phyloP scores from a whole-genome alignment of 495 filamentous ascomycete genomes.

The Hypomontagnella monticulosa region DNA sequence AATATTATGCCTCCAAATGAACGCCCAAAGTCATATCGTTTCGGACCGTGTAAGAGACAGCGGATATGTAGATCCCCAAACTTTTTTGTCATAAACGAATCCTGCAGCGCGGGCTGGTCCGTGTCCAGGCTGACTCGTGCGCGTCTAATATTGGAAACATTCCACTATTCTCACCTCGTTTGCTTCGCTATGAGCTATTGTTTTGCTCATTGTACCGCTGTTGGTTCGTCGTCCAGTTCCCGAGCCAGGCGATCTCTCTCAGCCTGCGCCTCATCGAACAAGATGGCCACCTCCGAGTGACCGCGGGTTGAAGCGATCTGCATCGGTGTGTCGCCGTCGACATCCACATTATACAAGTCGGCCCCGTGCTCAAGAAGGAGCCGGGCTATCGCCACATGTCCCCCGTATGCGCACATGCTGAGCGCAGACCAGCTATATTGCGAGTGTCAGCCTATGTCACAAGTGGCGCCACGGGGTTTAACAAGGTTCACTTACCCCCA shows the following conservation, averaged over 20 bases:
- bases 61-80: too few species aligned
- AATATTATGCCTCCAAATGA: not conserved
- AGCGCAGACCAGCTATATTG: constrained; percentile 39
- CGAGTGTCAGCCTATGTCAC: constrained; percentile 12
- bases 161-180: too few species aligned
- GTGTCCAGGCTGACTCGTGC: too few species aligned
- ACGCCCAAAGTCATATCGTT: not conserved
- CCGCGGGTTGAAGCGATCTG: constrained; percentile 41
- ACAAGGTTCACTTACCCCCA: constrained; percentile 27
- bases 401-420: constrained; percentile 44
- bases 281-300: constrained; percentile 39
- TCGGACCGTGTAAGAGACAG: not conserved
- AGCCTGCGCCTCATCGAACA: constrained; percentile 41
- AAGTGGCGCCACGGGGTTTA: not conserved
- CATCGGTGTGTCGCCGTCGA: constrained; percentile 42
- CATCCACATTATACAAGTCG: constrained; percentile 44
- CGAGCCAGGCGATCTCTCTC: constrained; percentile 38
- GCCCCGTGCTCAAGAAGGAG: constrained; percentile 46
- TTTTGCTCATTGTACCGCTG: constrained; percentile 13
- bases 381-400: constrained; percentile 35
- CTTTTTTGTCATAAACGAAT: constrained; percentile 4
- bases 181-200: not conserved
- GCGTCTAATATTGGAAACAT: too few species aligned
- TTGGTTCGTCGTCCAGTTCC: constrained; percentile 37
- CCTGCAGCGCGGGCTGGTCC: not conserved